Conservation (phyloP, 805 yeast genomes). For the Barnettozyma pratensis region DNA sequence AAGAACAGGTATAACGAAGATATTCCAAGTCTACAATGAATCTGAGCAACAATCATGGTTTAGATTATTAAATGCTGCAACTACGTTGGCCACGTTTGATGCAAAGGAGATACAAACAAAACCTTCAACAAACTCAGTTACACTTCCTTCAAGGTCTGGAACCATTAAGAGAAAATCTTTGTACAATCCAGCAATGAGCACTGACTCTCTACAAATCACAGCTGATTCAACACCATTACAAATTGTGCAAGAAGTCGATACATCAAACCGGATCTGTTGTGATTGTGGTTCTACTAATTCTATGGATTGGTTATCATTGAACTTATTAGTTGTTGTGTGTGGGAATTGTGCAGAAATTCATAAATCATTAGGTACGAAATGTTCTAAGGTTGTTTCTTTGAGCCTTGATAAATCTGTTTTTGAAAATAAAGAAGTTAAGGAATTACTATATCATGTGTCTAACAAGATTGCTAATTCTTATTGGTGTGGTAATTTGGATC, state of each 20-base stretch:
- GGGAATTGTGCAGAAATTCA: slow-evolving; percentile 87
- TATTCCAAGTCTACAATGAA: slow-evolving; percentile 69
- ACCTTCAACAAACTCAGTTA: too few relatives aligned
- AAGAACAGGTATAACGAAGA: slow-evolving; percentile 57
- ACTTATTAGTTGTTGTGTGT: slow-evolving; percentile 67
- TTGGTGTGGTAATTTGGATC: slow-evolving; percentile 43
- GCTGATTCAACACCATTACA: slow-evolving; percentile 10
- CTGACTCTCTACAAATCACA: not conserved
- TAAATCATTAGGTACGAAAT: slow-evolving; percentile 69
- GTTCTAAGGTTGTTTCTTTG: slow-evolving; percentile 60
- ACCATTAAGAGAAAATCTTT: not conserved
- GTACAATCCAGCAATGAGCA: not conserved
- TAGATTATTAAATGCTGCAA: slow-evolving; percentile 52
- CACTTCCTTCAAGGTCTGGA: not conserved
- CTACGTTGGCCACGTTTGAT: slow-evolving; percentile 25
- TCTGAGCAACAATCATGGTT: slow-evolving; percentile 70
- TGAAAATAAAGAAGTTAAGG: slow-evolving; percentile 53
- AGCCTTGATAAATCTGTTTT: slow-evolving; percentile 58
- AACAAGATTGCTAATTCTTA: slow-evolving; percentile 54
- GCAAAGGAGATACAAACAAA: slow-evolving; percentile 3
- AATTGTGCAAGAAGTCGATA: slow-evolving; percentile 30
- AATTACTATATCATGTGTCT: slow-evolving; percentile 49
- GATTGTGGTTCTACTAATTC: slow-evolving; percentile 65
- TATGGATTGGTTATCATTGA: slow-evolving; percentile 88
- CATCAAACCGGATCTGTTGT: slow-evolving; percentile 63